Evolutionary conservation across 2,329 filamentous ascomycete genomes (phyloP), one percentile per base, ranked within the genome.

Genomic region (Seiridium unicorne): DNA sequence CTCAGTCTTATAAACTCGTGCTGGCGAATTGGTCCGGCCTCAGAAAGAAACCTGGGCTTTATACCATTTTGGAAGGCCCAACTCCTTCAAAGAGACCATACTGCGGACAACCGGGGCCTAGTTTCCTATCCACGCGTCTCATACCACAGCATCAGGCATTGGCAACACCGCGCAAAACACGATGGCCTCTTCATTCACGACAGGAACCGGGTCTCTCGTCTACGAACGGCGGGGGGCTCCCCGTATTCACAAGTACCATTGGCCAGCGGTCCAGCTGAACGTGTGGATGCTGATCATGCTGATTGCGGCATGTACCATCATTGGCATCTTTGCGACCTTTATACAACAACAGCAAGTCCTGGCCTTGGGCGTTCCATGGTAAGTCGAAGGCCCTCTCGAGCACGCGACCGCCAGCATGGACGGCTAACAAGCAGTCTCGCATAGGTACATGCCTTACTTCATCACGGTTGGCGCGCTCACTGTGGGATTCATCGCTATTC

Each of bases 201-300:
- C 68, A 58, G 74, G 75, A 47, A 73, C 68, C 34, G 68, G 70
- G 62, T 81, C 81, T 40, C 66, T 76, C 68, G 72, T 77, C 60
- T 78, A 80, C 70, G 74, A 77, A 60, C 77, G 77, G 48, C 76
- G 76, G 59, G 66, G 77, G 44, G 69, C 76, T 62, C 8, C 32
- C 31, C 79, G 78, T 64, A 72, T 86, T 3, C 83, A 84, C 69
- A 82, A 81, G 47, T 90, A 89, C 78, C 85, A 86, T 75, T 90
- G 87, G 87, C 87, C 87, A 18, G 84, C 85, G n/a, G 73, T 85
- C 58, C 84, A 88, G 72, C 79, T 90, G 61, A 89, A 89, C 69
- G 74, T 89, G 55, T 89, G 87, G 85, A 84, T 89, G 69, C 76
- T 89, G 55, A 76, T 89, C 65, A 89, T 89, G 82, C 76, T 89